These are phyloP conservation scores for Wallacemonas sp. DNA, from an alignment of 208 protist genomes.

Conservation along the genomic window DNA sequence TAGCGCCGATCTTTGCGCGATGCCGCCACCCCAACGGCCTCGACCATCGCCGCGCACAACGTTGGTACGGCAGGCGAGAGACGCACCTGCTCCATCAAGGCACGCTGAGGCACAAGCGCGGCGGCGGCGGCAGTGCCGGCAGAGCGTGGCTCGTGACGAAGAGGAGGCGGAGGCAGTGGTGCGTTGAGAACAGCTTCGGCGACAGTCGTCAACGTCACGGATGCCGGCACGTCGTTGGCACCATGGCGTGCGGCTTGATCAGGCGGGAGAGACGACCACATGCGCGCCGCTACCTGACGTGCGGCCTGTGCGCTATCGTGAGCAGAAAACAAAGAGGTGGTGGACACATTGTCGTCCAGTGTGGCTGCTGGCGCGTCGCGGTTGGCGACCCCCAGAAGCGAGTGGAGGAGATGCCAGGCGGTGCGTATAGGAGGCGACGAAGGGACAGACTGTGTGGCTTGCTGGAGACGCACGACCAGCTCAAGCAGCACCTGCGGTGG, in stretches of 20 bases:
- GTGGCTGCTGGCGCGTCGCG: background rate
- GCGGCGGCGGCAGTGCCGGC: too few relatives aligned
- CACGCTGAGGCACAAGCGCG: background rate
- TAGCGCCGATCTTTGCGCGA: background rate
- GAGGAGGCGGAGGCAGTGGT: background rate
- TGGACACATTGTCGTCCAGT: too few relatives aligned
- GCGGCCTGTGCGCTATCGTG: background rate
- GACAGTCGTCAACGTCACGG: background rate
- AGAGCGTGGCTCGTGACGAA: too few relatives aligned
- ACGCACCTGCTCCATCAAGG: conserved; percentile 5
- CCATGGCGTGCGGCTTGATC: too few relatives aligned
- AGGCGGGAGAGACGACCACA: too few relatives aligned
- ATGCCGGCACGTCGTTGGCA: background rate
- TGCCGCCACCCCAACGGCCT: background rate
- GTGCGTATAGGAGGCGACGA: background rate
- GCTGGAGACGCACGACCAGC: conserved; percentile 12
- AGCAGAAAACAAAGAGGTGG: background rate
- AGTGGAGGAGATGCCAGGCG: background rate
- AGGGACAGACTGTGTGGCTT: background rate
- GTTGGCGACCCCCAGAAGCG: background rate
- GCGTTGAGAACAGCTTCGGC: background rate
- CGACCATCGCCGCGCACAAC: background rate
- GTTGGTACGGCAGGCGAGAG: too few relatives aligned
- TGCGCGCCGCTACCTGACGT: background rate
- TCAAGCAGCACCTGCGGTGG: conserved; percentile 13